These are phyloP conservation scores for Circinella minor DNA, from an alignment of 371 early-diverging fungal species.

Conservation along the genomic window DNA sequence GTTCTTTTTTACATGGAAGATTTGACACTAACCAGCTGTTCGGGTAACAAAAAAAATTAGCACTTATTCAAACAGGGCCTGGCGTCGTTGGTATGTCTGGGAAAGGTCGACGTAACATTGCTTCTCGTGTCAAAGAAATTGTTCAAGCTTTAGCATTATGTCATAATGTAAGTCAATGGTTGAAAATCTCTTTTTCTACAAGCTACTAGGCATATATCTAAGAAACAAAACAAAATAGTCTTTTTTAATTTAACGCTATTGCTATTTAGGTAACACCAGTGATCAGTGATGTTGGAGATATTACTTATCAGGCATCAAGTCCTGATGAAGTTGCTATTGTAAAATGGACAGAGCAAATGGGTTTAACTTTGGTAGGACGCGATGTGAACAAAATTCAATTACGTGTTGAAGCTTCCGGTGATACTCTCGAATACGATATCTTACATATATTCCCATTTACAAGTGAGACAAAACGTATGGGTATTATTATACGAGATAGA, in stretches of 20 bases:
- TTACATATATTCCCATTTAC: constrained; percentile 98
- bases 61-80: constrained; percentile 21
- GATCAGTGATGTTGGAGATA: constrained; percentile 51
- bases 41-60: not conserved
- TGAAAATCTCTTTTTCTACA: not conserved
- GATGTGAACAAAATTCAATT: constrained; percentile 77
- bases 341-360: constrained; percentile 93
- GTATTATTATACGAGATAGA: constrained; percentile 87
- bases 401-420: constrained; percentile 54
- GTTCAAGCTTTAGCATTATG: constrained; percentile 90
- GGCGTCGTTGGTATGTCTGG: constrained; percentile 34
- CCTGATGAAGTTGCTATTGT: constrained; percentile 99
- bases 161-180: constrained; percentile 77
- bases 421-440: constrained; percentile 73
- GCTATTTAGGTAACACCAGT: constrained; percentile 55
- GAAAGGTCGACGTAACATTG: constrained; percentile 75
- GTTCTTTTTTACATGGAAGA: no score
- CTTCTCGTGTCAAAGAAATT: constrained; percentile 79
- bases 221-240: not conserved
- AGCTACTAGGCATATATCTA: not conserved
- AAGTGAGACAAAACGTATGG: constrained; percentile 99
- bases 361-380: constrained; percentile 82
- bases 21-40: no score
- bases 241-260: constrained; percentile 1
- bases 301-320: constrained; percentile 96